phyloP scores from a whole-genome alignment of 2,329 filamentous ascomycete species.

The Fusarium mangiferae region DNA sequence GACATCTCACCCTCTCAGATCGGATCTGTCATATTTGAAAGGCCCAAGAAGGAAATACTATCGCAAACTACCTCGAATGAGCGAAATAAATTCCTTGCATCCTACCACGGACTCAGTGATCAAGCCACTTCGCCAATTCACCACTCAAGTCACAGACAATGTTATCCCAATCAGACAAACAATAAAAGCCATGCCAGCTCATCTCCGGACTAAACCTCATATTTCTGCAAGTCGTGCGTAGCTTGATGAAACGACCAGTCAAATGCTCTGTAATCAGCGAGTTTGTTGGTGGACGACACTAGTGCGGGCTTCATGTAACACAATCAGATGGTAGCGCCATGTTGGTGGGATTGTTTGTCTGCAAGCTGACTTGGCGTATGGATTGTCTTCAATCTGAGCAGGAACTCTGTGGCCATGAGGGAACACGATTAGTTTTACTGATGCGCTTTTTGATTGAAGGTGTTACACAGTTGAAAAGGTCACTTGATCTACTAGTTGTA shows the following conservation, averaged over 20 bases:
- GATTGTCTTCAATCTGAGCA: rapidly evolving
- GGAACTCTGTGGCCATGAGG: rapidly evolving
- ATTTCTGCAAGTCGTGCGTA: not conserved
- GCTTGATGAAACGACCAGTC: not conserved
- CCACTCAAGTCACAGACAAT: not conserved
- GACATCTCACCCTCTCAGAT: not conserved
- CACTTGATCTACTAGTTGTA: not conserved
- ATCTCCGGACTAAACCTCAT: not conserved
- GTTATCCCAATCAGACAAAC: not conserved
- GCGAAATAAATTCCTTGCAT: rapidly evolving
- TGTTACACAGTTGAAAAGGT: too few species aligned
- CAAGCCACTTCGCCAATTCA: not conserved
- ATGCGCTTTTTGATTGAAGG: not conserved
- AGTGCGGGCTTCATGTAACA: not conserved
- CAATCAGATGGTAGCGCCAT: not conserved
- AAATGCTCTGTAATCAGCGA: not conserved
- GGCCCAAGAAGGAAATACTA: rapidly evolving
- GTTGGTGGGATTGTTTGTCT: not conserved
- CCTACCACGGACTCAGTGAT: too few species aligned
- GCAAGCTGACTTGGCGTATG: not conserved
- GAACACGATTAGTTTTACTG: rapidly evolving
- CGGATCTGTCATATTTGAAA: not conserved
- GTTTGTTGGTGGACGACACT: not conserved
- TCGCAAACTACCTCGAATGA: too few species aligned
- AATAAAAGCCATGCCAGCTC: not conserved